These are phyloP conservation scores for Sarocladium strictum DNA, from an alignment of 2,329 filamentous ascomycete genomes.

Conservation along the genomic window DNA sequence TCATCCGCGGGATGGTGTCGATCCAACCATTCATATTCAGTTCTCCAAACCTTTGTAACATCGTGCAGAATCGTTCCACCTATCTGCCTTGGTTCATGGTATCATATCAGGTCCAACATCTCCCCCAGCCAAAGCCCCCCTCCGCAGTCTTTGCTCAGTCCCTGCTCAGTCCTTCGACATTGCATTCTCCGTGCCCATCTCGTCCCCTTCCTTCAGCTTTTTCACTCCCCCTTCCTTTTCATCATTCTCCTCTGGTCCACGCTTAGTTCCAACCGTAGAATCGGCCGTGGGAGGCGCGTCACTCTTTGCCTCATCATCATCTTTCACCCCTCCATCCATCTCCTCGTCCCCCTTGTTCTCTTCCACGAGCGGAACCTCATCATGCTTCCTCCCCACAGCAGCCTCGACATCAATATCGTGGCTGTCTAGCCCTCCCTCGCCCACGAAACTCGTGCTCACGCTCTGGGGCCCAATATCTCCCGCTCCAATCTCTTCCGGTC, in stretches of 20 bases:
- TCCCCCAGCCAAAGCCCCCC: too few species aligned
- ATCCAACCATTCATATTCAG: too few species aligned
- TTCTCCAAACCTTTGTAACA: too few species aligned
- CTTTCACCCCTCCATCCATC: slow-evolving; percentile 6
- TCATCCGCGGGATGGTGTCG: too few species aligned
- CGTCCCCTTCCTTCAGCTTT: slow-evolving; percentile 41
- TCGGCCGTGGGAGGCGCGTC: slow-evolving; percentile 13
- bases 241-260: slow-evolving; percentile 46
- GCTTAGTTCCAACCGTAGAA: slow-evolving; percentile 40
- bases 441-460: slow-evolving; percentile 32
- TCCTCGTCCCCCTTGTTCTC: neutral
- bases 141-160: too few species aligned
- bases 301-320: neutral
- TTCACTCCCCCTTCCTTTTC: slow-evolving; percentile 40
- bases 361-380: slow-evolving; percentile 15
- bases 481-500: slow-evolving; percentile 78
- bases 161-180: slow-evolving; percentile 7
- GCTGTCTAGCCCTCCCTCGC: slow-evolving; percentile 38
- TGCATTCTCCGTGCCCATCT: slow-evolving; percentile 15
- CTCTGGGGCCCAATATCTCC: slow-evolving; percentile 77
- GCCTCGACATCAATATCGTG: slow-evolving; percentile 55
- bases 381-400: slow-evolving; percentile 49
- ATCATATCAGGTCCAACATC: slow-evolving; percentile 4
- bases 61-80: neutral
- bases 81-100: neutral